These are phyloP conservation scores for Cryptococcus floricola DNA, from an alignment of 1,284 basidiomycete genomes.

Conservation along the genomic window DNA sequence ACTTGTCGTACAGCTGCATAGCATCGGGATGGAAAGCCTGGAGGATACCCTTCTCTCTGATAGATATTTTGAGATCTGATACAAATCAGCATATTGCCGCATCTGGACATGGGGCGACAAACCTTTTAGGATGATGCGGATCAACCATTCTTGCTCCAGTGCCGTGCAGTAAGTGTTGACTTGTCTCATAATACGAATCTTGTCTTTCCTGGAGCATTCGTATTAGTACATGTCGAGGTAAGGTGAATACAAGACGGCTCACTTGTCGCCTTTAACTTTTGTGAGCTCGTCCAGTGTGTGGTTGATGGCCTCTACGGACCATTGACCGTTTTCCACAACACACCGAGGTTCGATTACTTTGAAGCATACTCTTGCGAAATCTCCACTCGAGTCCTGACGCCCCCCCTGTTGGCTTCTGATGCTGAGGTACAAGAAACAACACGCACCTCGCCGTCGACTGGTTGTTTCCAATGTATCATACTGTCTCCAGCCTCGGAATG, in stretches of 20 bases:
- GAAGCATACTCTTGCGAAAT: constrained; percentile 78
- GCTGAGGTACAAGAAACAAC: not conserved
- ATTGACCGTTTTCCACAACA: constrained; percentile 68
- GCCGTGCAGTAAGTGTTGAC: constrained; percentile 74
- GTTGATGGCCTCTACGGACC: constrained; percentile 78
- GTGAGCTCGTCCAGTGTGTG: constrained; percentile 67
- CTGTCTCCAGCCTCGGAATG: constrained; percentile 73
- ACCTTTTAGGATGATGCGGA: constrained; percentile 85
- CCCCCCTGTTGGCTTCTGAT: not conserved
- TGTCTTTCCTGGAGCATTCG: constrained; percentile 57
- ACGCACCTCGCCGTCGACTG: constrained; percentile 45
- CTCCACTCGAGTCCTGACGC: constrained; percentile 56
- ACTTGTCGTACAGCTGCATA: constrained; percentile 84
- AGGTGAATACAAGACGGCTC: constrained; percentile 1
- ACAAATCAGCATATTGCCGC: not conserved
- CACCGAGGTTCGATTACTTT: constrained; percentile 80
- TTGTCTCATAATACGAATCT: constrained; percentile 67
- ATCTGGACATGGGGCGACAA: not conserved
- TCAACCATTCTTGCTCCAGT: constrained; percentile 85
- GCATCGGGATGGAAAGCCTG: constrained; percentile 85
- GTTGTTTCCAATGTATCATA: constrained; percentile 85
- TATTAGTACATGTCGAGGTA: not conserved
- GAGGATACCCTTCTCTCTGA: constrained; percentile 75
- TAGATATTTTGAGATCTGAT: constrained; percentile 50
- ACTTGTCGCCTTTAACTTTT: constrained; percentile 31